Conservation (phyloP, 2,329 filamentous ascomycete species). For the Colletotrichum plurivorum region DNA sequence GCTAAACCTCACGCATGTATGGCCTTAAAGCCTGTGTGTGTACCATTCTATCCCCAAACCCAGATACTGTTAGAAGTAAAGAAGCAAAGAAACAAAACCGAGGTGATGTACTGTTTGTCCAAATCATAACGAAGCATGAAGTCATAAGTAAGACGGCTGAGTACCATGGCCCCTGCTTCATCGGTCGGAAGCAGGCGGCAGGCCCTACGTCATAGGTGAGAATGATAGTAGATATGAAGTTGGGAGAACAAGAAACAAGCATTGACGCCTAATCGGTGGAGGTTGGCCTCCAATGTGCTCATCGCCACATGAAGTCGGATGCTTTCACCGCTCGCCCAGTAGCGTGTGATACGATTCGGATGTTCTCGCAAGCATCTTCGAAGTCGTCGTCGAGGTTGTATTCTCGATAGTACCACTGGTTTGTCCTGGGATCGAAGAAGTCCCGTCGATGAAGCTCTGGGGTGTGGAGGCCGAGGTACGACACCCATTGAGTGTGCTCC, state of each 20-base stretch:
- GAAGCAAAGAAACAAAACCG: too few relatives aligned
- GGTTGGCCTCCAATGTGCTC: background rate
- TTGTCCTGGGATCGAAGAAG: conserved; percentile 28
- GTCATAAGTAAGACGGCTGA: background rate
- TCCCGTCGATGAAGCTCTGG: conserved; percentile 30
- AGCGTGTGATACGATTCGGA: conserved; percentile 22
- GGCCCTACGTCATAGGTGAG: background rate
- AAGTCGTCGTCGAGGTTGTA: conserved; percentile 38
- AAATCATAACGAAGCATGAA: conserved; percentile 17
- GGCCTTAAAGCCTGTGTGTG: too few relatives aligned
- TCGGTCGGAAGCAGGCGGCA: too few relatives aligned
- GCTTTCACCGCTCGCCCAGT: conserved; percentile 32
- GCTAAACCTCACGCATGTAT: too few relatives aligned
- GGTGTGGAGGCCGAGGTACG: conserved; percentile 29
- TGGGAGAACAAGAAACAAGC: background rate
- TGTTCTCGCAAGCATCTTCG: conserved; percentile 34
- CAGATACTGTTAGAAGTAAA: too few relatives aligned
- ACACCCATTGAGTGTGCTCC: conserved; percentile 40
- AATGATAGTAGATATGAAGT: background rate
- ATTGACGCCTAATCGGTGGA: background rate
- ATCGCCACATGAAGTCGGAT: conserved; percentile 31
- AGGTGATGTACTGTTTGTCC: background rate
- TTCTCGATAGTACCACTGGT: conserved; percentile 35
- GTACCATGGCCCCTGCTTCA: too few relatives aligned
- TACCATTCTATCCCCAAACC: too few relatives aligned